Evolutionary conservation across 176 grass and related monocot genomes (phyloP).

Genomic region (bread wheat (Triticum aestivum)): IWGSC_CS_RefSeq_v2.1 NC_057801.1:558717432-558717931

Average conservation of each 20-base stretch:
- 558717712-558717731: constrained; percentile 66
- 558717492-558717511: constrained; percentile 76
- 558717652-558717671: constrained; percentile 66
- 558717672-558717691: constrained; percentile 63
- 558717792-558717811: constrained; percentile 50
- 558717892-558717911: constrained; percentile 73
- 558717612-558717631: constrained; percentile 42
- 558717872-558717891: constrained; percentile 69
- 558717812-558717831: constrained; percentile 54
- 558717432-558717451: constrained; percentile 72
- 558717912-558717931: constrained; percentile 57
- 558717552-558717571: constrained; percentile 66
- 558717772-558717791: constrained; percentile 33
- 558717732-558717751: constrained; percentile 24
- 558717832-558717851: constrained; percentile 42
- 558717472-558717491: constrained; percentile 81
- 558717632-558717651: constrained; percentile 59
- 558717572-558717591: constrained; percentile 65
- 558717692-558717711: constrained; percentile 65
- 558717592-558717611: constrained; percentile 82
- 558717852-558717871: constrained; percentile 69
- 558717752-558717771: constrained; percentile 28
- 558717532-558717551: constrained; percentile 38
- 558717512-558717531: constrained; percentile 51
- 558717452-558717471: constrained; percentile 94